These are phyloP conservation scores for Trichosporon faecale DNA, from an alignment of 1,284 basidiomycete genomes.

Conservation along the genomic window DNA sequence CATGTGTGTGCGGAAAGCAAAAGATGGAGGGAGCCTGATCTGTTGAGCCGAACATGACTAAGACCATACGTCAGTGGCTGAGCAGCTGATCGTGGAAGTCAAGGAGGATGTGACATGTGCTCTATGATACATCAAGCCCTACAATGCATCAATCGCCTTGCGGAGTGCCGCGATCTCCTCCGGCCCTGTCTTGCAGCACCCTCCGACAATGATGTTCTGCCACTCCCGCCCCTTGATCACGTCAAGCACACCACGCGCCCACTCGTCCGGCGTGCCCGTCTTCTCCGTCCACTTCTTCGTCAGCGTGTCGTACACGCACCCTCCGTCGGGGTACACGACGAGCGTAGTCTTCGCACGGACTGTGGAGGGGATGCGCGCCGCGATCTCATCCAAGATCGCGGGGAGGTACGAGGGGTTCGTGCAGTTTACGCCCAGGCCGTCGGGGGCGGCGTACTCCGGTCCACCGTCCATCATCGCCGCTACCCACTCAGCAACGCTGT, in stretches of 20 bases:
- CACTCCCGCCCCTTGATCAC: conserved; percentile 52
- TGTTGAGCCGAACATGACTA: no score
- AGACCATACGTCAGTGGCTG: not conserved
- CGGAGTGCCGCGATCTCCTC: conserved; percentile 56
- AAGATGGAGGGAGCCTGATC: no score
- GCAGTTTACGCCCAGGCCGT: conserved; percentile 70
- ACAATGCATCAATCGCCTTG: not conserved
- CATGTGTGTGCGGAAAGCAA: not conserved
- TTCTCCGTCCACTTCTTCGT: conserved; percentile 56
- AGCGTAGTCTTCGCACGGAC: conserved; percentile 42
- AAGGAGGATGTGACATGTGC: no score
- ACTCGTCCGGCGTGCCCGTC: conserved; percentile 38
- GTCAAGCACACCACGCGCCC: conserved; percentile 55
- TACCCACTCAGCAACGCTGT: conserved; percentile 23
- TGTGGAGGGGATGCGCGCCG: not conserved
- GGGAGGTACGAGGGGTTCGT: conserved; percentile 55
- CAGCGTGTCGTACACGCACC: conserved; percentile 59
- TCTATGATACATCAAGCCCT: not conserved
- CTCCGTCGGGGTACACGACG: conserved; percentile 71
- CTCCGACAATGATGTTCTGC: conserved; percentile 63
- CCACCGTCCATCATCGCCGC: conserved; percentile 36
- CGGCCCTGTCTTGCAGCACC: conserved; percentile 67
- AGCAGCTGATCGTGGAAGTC: not conserved
- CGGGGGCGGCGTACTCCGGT: conserved; percentile 42
- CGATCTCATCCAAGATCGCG: conserved; percentile 47